Evolutionary conservation across 2,329 filamentous ascomycete species (phyloP).

Genomic region (Aspergillus fischeri): DNA sequence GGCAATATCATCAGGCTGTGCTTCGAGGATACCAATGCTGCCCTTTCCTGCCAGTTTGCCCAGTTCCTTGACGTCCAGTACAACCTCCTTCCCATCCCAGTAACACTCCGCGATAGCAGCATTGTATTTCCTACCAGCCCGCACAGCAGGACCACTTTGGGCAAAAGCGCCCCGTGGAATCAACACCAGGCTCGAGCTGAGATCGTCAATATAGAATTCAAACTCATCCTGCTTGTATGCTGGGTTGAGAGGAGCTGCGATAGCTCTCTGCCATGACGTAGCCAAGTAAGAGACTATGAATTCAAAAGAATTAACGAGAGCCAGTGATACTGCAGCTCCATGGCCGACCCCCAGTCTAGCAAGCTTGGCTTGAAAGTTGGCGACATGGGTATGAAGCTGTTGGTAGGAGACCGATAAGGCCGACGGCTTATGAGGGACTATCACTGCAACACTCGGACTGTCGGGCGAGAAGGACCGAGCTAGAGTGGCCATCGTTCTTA

Average conservation of each 20-base stretch:
- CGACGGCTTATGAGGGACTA: conserved; percentile 63
- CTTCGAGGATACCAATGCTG: conserved; percentile 46
- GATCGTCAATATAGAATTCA: conserved; percentile 86
- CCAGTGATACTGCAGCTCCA: conserved; percentile 73
- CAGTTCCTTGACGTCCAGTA: conserved; percentile 71
- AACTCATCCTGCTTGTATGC: conserved; percentile 87
- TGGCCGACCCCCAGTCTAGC: conserved; percentile 68
- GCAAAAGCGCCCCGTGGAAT: conserved; percentile 68
- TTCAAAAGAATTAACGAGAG: conserved; percentile 78
- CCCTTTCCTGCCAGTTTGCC: conserved; percentile 60
- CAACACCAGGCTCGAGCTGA: conserved; percentile 73
- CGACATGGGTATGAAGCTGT: conserved; percentile 62
- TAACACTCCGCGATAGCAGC: conserved; percentile 85
- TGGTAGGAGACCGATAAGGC: conserved; percentile 66
- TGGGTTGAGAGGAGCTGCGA: conserved; percentile 82
- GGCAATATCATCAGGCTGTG: conserved; percentile 73
- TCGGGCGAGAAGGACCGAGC: conserved; percentile 53
- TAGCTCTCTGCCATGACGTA: conserved; percentile 76
- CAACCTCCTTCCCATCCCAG: conserved; percentile 68
- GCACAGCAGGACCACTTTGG: conserved; percentile 65
- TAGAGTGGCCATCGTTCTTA: conserved; percentile 51
- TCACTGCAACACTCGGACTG: conserved; percentile 59
- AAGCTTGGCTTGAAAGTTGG: conserved; percentile 71
- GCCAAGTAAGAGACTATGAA: conserved; percentile 85
- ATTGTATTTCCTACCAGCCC: conserved; percentile 72